Base-by-base conservation (phyloP, 352 stramenopile species). In the Pythium volutum region DNA sequence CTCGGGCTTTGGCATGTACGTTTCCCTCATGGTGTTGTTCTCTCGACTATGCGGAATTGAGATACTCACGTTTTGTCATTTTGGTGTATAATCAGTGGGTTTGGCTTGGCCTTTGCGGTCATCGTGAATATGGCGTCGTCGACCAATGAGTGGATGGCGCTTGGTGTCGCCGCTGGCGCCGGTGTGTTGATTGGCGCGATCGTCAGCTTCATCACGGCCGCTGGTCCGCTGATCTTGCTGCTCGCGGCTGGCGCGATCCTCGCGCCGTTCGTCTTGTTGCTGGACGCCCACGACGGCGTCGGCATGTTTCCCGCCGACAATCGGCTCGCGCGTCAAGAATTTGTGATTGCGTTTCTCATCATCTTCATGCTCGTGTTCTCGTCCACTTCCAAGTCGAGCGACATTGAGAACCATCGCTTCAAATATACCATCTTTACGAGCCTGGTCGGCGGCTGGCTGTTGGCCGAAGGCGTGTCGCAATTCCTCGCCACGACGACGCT, bases 391-490 rank as follows among this genome's bases (percentile, higher is more conserved):
- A 95, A 95, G 78, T 88, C 81, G 6, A 70, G 68, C 10, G 87
- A 95, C 47, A 66, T 93, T 23, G 87, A 95, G 69, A 93, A 91
- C 75, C 87, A 95, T 71, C 84, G 87, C 16, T 89, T 95, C 76
- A 95, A 95, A 72, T 95, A 95, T 59, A 75, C 93, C 3, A 7
- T 93, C n/a, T 88, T 95, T 47, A 83, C 82, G 29, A 66, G 77
- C 7, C 62, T 91, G 25, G 77, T 76, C 0, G 87, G 87, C 49
- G 84, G 84, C 38, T 95, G 87, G 87, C 66, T 95, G 66, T 73
- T 86, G 0, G 64, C 79, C 0, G 87, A 95, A 58, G 87, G 76
- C 20, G 70, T 95, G 5, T 88, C 80, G 2, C 79, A 84, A 18
- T 74, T 95, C 38, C 60, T 91, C 0, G 81, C 84, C 70, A 51